Conservation (phyloP, 2,329 filamentous ascomycete genomes). For the Akanthomyces lecanii region DNA sequence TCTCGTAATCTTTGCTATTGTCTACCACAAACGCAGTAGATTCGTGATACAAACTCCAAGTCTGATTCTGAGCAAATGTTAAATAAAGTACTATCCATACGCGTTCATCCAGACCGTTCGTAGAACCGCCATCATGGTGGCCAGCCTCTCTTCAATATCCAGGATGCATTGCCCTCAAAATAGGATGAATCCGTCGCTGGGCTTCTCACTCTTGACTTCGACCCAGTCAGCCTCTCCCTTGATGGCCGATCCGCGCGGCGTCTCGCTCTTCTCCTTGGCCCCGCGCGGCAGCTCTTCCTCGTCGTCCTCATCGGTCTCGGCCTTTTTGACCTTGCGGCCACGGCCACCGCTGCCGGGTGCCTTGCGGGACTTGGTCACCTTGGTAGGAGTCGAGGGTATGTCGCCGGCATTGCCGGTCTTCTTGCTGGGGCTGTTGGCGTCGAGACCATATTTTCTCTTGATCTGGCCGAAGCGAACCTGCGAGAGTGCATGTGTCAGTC, state of each 20-base stretch:
- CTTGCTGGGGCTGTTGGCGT: constrained; percentile 22
- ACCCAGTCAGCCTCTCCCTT: constrained; percentile 18
- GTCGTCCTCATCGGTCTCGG: constrained; percentile 21
- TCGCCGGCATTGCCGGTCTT: constrained; percentile 14
- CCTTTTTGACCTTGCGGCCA: constrained; percentile 17
- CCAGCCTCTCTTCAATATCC: no score
- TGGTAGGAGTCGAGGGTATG: constrained; percentile 2
- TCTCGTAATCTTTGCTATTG: not conserved
- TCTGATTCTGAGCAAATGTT: no score
- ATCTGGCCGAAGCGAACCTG: constrained; percentile 48
- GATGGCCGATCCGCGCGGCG: constrained; percentile 2
- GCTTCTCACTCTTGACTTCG: not conserved
- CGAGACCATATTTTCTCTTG: constrained; percentile 42
- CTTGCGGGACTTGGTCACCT: constrained; percentile 20
- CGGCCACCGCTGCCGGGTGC: constrained; percentile 19
- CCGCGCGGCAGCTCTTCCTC: not conserved
- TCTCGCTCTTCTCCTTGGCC: constrained; percentile 6
- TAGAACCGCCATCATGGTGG: no score
- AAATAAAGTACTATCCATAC: no score
- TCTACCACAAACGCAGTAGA: not conserved
- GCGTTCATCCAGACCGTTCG: no score
- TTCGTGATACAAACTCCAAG: no score
- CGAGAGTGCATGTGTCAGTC: not conserved
- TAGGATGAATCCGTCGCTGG: not conserved
- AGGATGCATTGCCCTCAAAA: not conserved